Percentiles rank a stretch among this genome's conserved stretches.
Conservation (phyloP, 352 stramenopile genomes). For the Pythium aquatile region DNA sequence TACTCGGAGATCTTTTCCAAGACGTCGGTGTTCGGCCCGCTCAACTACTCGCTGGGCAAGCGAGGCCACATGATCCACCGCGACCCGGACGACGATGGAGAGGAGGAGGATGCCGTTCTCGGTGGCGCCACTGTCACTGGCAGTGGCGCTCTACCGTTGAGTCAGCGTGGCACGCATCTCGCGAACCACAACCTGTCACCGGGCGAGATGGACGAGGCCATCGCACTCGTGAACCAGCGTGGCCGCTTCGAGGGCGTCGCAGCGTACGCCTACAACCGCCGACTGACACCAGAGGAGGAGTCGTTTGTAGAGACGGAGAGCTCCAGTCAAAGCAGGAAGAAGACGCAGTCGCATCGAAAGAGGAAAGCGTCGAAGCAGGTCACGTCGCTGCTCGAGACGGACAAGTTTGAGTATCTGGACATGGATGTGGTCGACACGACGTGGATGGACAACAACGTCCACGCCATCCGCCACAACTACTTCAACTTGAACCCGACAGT, state of each 20-base stretch:
- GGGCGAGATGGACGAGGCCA: constrained; percentile 51
- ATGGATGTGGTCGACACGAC: constrained; percentile 81
- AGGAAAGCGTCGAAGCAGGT: background rate
- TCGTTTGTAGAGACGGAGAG: constrained; percentile 5
- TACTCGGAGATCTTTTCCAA: constrained; percentile 36
- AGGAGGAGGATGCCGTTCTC: background rate
- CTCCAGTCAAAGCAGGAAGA: background rate
- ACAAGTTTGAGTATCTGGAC: constrained; percentile 41
- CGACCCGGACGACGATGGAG: constrained; percentile 1
- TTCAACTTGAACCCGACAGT: constrained; percentile 73
- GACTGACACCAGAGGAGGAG: constrained; percentile 14
- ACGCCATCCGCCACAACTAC: constrained; percentile 64
- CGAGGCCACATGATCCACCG: constrained; percentile 27
- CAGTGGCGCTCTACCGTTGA: background rate
- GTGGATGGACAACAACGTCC: constrained; percentile 73
- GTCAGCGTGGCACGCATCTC: background rate
- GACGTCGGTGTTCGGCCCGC: constrained; percentile 22
- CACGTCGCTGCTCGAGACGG: background rate
- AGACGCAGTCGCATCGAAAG: background rate
- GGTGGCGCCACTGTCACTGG: background rate
- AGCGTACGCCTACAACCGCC: constrained; percentile 54
- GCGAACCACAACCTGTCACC: constrained; percentile 13
- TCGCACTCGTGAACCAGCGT: constrained; percentile 54
- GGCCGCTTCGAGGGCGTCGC: constrained; percentile 51
- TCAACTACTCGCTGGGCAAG: constrained; percentile 32